phyloP scores from a whole-genome alignment of 805 yeast species.

The Pichia gijzeniarum region DNA sequence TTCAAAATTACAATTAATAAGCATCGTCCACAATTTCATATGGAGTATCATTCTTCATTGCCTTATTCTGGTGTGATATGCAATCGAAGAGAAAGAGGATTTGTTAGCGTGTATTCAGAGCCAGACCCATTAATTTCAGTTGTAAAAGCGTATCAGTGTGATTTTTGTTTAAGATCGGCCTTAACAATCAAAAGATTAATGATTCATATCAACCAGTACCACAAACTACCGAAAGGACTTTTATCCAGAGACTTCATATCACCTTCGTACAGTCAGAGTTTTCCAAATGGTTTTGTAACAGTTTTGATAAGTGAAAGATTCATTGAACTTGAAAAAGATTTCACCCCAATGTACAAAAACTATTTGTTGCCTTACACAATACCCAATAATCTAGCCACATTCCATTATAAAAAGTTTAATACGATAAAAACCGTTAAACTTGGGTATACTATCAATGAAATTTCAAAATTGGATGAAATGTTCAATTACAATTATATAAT shows the following conservation, averaged over 20 bases:
- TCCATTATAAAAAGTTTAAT: too few species aligned
- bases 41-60: background rate
- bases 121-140: constrained; percentile 11
- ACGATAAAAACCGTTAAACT: too few species aligned
- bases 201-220: constrained; percentile 3
- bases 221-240: background rate
- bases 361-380: background rate
- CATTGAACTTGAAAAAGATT: background rate
- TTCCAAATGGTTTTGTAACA: constrained; percentile 1
- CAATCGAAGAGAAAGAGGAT: background rate
- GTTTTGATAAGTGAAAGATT: constrained; percentile 3
- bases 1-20: background rate
- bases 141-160: constrained; percentile 8
- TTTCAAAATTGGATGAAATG: constrained; percentile 8
- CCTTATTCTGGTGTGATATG: too few species aligned
- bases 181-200: background rate
- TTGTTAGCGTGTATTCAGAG: constrained; percentile 2
- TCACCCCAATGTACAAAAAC: background rate
- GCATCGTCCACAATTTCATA: background rate
- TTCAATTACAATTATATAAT: background rate
- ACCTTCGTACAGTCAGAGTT: background rate
- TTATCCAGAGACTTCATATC: constrained; percentile 1
- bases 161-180: constrained; percentile 9
- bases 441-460: background rate
- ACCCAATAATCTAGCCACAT: background rate